Evolutionary conservation across 2,329 filamentous ascomycete species (phyloP).

Genomic region (Penicillium brevicompactum): DNA sequence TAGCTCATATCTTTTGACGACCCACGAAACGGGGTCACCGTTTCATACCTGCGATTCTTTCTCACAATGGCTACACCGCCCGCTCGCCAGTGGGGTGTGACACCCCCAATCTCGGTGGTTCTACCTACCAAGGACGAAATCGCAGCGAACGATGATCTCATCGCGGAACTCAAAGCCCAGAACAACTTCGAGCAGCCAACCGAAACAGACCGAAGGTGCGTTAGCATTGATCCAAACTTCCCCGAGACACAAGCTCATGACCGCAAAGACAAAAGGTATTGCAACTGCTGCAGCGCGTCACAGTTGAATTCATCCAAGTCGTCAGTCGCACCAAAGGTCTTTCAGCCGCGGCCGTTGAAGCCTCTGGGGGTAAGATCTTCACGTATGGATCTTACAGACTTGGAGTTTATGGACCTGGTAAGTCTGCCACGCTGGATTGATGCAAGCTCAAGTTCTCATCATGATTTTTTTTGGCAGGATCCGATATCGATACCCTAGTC

Average conservation of each 20-base stretch:
- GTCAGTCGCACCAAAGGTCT: conserved; percentile 75
- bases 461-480: conserved; percentile 56
- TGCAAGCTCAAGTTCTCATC: not conserved
- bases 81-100: conserved; percentile 68
- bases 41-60: not conserved
- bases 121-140: conserved; percentile 78
- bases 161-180: conserved; percentile 81
- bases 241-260: conserved; percentile 2
- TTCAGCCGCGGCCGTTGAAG: conserved; percentile 75
- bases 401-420: conserved; percentile 83
- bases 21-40: not conserved
- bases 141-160: conserved; percentile 73
- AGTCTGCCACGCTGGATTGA: conserved; percentile 16
- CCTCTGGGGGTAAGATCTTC: conserved; percentile 88
- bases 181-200: conserved; percentile 87
- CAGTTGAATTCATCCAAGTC: conserved; percentile 81
- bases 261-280: conserved; percentile 68
- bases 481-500: conserved; percentile 96
- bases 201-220: conserved; percentile 79
- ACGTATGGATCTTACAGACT: conserved; percentile 95
- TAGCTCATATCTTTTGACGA: conserved; percentile 19
- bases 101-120: conserved; percentile 75
- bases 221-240: not conserved
- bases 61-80: conserved; percentile 39
- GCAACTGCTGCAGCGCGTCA: conserved; percentile 73